phyloP scores from a whole-genome alignment of 495 filamentous ascomycete genomes.

The Diplogelasinospora grovesii region DNA sequence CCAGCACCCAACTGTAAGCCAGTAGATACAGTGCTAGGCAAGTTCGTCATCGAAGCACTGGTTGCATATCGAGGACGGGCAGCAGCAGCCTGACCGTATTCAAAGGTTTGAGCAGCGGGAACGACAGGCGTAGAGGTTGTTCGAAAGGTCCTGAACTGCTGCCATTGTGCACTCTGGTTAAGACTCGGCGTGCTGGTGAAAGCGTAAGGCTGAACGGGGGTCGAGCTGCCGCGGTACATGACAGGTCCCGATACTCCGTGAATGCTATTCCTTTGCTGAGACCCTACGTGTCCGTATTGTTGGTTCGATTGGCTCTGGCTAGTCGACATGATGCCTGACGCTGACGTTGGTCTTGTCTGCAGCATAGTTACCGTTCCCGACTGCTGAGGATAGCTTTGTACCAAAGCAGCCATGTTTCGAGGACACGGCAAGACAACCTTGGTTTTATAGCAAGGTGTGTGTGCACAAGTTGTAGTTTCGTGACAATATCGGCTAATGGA shows the following conservation, averaged over 20 bases:
- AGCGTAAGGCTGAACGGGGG: constrained; percentile 75
- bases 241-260: constrained; percentile 47
- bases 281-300: constrained; percentile 46
- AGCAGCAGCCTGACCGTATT: constrained; percentile 34
- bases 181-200: constrained; percentile 72
- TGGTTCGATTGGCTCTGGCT: constrained; percentile 47
- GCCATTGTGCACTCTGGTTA: constrained; percentile 51
- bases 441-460: not conserved
- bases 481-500: too few relatives aligned
- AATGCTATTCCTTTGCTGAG: constrained; percentile 58
- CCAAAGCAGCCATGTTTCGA: constrained; percentile 76
- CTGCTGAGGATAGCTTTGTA: constrained; percentile 83
- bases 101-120: constrained; percentile 44
- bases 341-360: constrained; percentile 66
- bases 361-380: constrained; percentile 75
- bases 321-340: constrained; percentile 57
- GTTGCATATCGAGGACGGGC: constrained; percentile 51
- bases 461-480: constrained; percentile 5
- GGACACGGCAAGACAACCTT: too few relatives aligned
- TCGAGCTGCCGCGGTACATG: constrained; percentile 64
- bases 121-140: constrained; percentile 60
- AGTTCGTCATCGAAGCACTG: constrained; percentile 49
- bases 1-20: constrained; percentile 9
- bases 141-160: constrained; percentile 62
- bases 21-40: constrained; percentile 23